A percentile compares a stretch with the other conserved stretches of the same genome.
Conservation (phyloP, 768 basidiomycete species). For the Guyanaporus albipodus region DNA sequence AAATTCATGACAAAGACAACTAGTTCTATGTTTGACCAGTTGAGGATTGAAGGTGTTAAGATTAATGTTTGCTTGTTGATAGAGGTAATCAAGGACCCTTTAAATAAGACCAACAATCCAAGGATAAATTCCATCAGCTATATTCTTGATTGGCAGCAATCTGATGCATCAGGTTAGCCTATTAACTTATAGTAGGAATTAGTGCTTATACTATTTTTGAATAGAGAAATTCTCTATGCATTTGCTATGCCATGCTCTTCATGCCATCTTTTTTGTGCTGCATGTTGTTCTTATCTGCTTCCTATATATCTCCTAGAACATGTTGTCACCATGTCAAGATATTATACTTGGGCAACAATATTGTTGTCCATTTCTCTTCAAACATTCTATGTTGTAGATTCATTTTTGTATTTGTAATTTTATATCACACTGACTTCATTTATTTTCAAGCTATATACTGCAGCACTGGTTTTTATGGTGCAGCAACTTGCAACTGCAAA, state of each 20-base stretch:
- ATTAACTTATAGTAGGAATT: not conserved
- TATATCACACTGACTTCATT: not conserved
- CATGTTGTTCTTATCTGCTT: not conserved
- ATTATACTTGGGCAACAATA: not conserved
- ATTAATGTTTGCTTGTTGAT: not conserved
- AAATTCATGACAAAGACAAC: not conserved
- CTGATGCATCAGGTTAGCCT: not conserved
- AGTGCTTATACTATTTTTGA: not conserved
- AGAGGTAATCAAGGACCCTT: not conserved
- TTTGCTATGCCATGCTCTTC: not conserved
- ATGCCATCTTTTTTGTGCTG: not conserved
- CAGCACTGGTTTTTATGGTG: constrained; percentile 14
- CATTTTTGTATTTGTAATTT: not conserved
- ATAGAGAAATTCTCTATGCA: not conserved
- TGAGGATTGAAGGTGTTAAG: not conserved
- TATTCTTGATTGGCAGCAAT: not conserved
- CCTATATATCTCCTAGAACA: not conserved
- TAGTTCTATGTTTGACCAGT: not conserved
- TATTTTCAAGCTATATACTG: constrained; percentile 11
- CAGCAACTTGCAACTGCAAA: constrained; percentile 14
- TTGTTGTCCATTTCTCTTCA: not conserved
- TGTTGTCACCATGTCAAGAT: not conserved
- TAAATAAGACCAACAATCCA: not conserved
- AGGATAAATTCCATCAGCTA: not conserved
- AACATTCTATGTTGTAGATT: not conserved